Evolutionary conservation across 2,329 filamentous ascomycete genomes (phyloP), one percentile per base, ranked within the genome.

Genomic region (Diplodia mutila): DNA sequence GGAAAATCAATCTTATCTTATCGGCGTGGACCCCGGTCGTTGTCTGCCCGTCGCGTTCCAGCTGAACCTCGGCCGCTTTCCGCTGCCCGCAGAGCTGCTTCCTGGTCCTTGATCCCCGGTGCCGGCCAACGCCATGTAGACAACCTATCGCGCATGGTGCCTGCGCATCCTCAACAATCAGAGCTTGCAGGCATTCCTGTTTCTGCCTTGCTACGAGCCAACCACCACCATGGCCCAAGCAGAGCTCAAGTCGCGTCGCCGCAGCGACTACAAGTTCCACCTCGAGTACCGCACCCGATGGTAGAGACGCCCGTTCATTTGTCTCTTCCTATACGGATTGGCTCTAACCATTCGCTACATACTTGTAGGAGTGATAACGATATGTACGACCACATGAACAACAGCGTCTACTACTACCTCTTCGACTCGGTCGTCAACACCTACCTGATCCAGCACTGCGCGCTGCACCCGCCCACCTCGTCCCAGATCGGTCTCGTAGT

Each of bases 331-430:
- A 57, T 64, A 9, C 51, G 49, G 16, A 68, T 67, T 66, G 27
- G 51, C 29, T 14, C 37, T 42, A 67, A 27, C 66, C 37, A 53
- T n/a, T n/a, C n/a, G n/a, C n/a, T n/a, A n/a, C n/a, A n/a, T 34
- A 69, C 52, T 39, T n/a, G 66, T 25, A 94, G 92, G 92, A 89
- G 88, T 77, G 93, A 97, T 80, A 97, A 97, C 76, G 93, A 97
- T 81, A 95, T 96, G 91, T 97, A 95, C 79, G 86, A 92, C 69
- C 94, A 98, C 77, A 88, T 97, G 84, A 97, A 97, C 81, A 97
- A 97, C 76, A 91, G 89, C 49, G 85, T 95, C 65, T 97, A 97
- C 80, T 91, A 91, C 73, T 90, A 91, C 70, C 85, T 96, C 67
- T 95, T 97, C 78, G 94, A 98, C 81, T 94, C 92, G 1, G 87